Percentiles rank a stretch among this genome's conserved stretches.
phyloP scores from a whole-genome alignment of 2,329 filamentous ascomycete species.

The Septoria petroselini region DNA sequence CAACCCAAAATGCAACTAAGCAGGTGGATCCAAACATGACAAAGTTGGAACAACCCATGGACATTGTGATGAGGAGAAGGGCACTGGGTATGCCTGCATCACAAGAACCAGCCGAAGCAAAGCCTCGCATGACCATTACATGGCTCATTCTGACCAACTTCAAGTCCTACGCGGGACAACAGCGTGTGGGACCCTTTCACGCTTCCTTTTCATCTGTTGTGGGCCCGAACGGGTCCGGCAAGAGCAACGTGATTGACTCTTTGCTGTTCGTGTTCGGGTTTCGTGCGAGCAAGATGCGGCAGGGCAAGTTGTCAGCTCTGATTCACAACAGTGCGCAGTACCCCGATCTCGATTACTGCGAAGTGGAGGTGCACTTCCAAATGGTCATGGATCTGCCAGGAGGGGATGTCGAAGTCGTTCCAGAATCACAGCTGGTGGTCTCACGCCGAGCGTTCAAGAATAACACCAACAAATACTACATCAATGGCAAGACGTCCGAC shows the following conservation, averaged over 20 bases:
- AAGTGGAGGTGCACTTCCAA: constrained; percentile 94
- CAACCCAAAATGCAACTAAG: constrained; percentile 51
- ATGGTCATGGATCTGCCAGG: constrained; percentile 85
- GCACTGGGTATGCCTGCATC: constrained; percentile 60
- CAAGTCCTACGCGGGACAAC: constrained; percentile 95
- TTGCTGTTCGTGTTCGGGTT: constrained; percentile 99
- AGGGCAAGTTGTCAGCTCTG: constrained; percentile 94
- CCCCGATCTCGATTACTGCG: constrained; percentile 83
- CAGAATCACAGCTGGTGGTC: constrained; percentile 79
- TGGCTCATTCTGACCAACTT: constrained; percentile 93
- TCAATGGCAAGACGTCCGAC: constrained; percentile 83
- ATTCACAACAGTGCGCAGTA: constrained; percentile 94
- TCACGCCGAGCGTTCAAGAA: constrained; percentile 95
- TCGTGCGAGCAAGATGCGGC: constrained; percentile 97
- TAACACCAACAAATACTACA: constrained; percentile 97
- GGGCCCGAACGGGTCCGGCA: constrained; percentile 94
- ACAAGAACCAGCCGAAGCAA: constrained; percentile 74
- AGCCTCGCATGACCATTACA: constrained; percentile 85
- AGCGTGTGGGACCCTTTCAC: constrained; percentile 95
- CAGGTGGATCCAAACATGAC: constrained; percentile 74
- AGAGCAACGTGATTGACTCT: constrained; percentile 98
- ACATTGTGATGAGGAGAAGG: constrained; percentile 85
- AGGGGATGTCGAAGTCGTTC: constrained; percentile 72
- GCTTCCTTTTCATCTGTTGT: constrained; percentile 97
- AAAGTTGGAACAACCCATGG: constrained; percentile 82